Evolutionary conservation across 352 stramenopile genomes (phyloP), one percentile per base, ranked within the genome.

Genomic region (Aphanomyces astaci): DNA sequence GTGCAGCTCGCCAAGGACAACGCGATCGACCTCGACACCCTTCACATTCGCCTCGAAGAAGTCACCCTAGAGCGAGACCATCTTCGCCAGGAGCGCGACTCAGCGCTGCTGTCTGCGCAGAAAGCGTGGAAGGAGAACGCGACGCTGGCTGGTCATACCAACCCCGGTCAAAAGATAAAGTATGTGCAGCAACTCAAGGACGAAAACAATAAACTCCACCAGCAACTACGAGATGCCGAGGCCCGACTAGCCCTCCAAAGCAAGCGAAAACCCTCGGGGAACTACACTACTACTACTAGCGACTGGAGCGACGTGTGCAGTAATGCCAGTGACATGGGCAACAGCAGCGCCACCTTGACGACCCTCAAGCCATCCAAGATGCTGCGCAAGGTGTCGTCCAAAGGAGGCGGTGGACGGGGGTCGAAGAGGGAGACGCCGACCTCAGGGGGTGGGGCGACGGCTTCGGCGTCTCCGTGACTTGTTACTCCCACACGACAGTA

Each of bases 101-200:
- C 49, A 31, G 62, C 62, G 3, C 62, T 59, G 7, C 17, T 49
- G 15, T 36, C 51, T 2, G 46, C 51, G 11, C 17, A 45, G 19
- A 51, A 52, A 9, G 51, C 62, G 33, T 52, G 49, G 22, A 48
- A 60, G 22, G 62, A 68, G 30, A 59, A 59, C 3, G 49, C 28
- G 7, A 51, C 39, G 28, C 39, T 68, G 1, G 62, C 62, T 7
- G 62, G 62, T n/a, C 62, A 68, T 30, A 19, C 30, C 7, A 68
- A 68, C 27, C 28, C 28, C 10, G 39, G 49, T 11, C 62, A 68
- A 28, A 45, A 52, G 27, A 68, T 68, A 19, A 68, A 68, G 55
- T 68, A 68, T 33, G 62, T 68, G 24, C 62, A 68, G n/a, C 17
- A 51, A 27, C 62, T 68, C 0, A 60, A 59, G 32, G 62, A 62